Evolutionary conservation across 225 moss, liverwort and hornwort species (phyloP), one percentile per base, ranked within the genome.

Genomic region (Marchantia polymorpha): DNA sequence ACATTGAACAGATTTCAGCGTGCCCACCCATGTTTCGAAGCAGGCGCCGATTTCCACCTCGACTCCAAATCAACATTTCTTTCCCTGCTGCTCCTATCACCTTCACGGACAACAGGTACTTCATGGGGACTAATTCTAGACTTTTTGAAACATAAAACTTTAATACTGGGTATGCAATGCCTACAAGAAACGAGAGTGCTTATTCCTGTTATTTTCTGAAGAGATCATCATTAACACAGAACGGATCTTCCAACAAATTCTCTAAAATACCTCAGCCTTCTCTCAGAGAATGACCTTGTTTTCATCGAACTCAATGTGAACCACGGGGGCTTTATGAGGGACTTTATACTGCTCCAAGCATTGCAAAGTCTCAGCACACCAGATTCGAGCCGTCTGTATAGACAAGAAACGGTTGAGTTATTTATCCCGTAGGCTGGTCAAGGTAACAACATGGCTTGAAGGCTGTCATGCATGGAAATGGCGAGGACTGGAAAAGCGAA

Each of bases 301-400:
- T 54, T 85, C 88, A 85, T 96, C 93, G 78, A 93, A 93, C 63
- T 91, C 93, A 78, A 93, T 86, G 80, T 95, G 91, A 39, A 90
- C 80, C 68, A 96, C 74, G 48, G 89, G 79, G 55, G 89, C 88
- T 77, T 91, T 90, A 13, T 76, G 85, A 74, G 83, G 78, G 81
- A 90, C 89, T 86, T 87, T 89, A 78, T 92, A 95, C 85, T 95
- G 87, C 77, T 90, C 93, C 79, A 87, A 29, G 80, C 92, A 93
- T 29, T 80, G 85, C 63, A 89, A 82, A 73, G 90, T 87, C 74
- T 86, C 79, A 74, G 89, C 90, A 88, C 85, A 87, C 95, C 95
- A 92, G 22, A 95, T 82, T 56, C 93, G 90, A 79, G 91, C 70
- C 59, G 31, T 87, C 91, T 93, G 77, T 61, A 75, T 27, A 61